Base-by-base conservation (phyloP, 1,284 basidiomycete genomes). In the Cryptococcus maquisensis region DNA sequence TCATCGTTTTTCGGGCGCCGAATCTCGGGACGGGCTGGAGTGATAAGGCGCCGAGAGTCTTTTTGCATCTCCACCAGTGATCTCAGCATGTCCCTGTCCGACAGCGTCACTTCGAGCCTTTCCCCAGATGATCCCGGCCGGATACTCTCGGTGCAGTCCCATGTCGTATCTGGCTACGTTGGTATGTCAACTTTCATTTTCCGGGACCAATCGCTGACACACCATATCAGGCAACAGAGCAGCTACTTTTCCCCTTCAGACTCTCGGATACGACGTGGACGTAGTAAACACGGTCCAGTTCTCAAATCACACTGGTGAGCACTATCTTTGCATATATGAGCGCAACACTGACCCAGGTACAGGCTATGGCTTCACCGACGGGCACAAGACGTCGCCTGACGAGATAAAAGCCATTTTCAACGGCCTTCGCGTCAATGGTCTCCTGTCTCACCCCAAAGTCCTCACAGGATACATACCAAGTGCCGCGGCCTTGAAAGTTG, bases 101-200 rank as follows among this genome's bases (percentile, higher is more conserved):
- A 32, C 28, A 32, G 28, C 28, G 28, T 32, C 6, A 10, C 6
- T 10, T 32, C 28, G 7, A 6, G 6, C 28, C 28, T 6, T 2
- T 10, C 28, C 0, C 28, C 28, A 40, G 39, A 40, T 1, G 69
- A 74, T 32, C 64, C 64, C 13, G 66, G 61, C n/a, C 61, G 77
- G 4, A 70, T 83, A 12, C 72, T 83, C 18, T 79, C 78, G 3
- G 84, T 98, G 46, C 95, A 98, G 71, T 91, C 88, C 1, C 95
- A 98, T 67, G 95, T 98, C 55, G 85, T 88, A 2, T 91, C 86
- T 62, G 95, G 95, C 53, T 98, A 95, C 71, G 95, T 96, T n/a
- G 94, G 94, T 66, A 83, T 83, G 66, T 69, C 3, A n/a, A 18
- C 8, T 4, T 32, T 16, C n/a, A 20, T 15, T 20, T 15, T 24